Conservation (phyloP, 208 protist genomes). For the Giardia duodenalis region DNA sequence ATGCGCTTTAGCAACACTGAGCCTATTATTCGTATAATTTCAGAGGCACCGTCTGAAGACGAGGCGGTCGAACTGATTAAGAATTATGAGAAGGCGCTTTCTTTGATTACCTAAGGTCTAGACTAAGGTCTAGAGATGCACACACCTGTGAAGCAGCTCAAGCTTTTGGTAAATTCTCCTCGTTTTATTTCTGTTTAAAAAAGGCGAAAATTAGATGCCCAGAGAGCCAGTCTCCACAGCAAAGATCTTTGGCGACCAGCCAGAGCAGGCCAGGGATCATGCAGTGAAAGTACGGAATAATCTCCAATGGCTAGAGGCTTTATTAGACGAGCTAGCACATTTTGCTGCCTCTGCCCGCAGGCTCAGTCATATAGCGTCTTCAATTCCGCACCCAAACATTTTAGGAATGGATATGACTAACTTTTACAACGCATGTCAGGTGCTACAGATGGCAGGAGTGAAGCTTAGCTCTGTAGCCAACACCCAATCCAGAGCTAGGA, state of each 20-base stretch:
- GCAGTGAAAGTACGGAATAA: neutral
- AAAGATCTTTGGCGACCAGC: too few species aligned
- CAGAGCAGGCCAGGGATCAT: neutral
- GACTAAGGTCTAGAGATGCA: too few species aligned
- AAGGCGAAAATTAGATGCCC: too few species aligned
- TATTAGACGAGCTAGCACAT: neutral
- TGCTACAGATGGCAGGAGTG: neutral
- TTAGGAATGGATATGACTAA: neutral
- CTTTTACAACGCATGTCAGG: neutral
- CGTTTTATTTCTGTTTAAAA: too few species aligned
- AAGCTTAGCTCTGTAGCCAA: neutral
- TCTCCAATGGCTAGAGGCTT: neutral
- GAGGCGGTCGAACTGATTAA: neutral
- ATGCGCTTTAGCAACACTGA: conserved; percentile 57
- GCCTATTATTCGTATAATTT: conserved; percentile 55
- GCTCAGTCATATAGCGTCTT: neutral
- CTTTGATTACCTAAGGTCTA: too few species aligned
- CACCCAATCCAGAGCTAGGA: neutral
- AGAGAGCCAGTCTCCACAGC: too few species aligned
- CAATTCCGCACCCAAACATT: neutral
- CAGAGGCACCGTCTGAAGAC: conserved; percentile 35
- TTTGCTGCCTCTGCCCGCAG: neutral
- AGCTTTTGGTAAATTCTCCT: too few species aligned
- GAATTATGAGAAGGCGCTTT: too few species aligned
- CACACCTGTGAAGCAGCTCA: too few species aligned